These are phyloP conservation scores for Clohesyomyces aquaticus DNA, from an alignment of 495 filamentous ascomycete genomes.

Conservation along the genomic window DNA sequence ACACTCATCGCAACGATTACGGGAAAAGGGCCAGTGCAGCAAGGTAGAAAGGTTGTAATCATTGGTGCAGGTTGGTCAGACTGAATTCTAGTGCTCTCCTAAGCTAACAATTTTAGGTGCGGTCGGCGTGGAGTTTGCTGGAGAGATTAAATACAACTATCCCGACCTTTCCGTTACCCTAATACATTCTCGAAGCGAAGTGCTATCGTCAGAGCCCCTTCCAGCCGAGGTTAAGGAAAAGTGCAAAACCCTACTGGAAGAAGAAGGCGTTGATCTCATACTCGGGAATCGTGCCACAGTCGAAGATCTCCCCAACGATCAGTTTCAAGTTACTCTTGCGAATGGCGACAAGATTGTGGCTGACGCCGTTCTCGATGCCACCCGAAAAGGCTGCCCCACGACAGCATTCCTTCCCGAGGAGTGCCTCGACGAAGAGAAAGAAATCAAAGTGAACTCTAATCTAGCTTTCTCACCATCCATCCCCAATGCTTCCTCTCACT, in stretches of 20 bases:
- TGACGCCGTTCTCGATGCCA: constrained; percentile 63
- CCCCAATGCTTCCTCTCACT: constrained; percentile 60
- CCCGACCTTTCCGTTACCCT: constrained; percentile 64
- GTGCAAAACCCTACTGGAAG: constrained; percentile 54
- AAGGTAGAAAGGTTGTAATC: constrained; percentile 57
- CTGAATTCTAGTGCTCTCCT: not conserved
- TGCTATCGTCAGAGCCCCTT: constrained; percentile 69
- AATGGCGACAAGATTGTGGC: constrained; percentile 58
- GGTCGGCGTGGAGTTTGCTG: constrained; percentile 73
- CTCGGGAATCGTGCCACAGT: constrained; percentile 54
- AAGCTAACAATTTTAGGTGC: constrained; percentile 47
- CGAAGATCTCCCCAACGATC: constrained; percentile 44
- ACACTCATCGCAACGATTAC: constrained; percentile 48
- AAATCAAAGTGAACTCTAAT: constrained; percentile 57
- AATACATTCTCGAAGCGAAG: constrained; percentile 65
- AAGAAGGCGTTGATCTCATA: constrained; percentile 61
- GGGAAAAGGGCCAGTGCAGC: constrained; percentile 44
- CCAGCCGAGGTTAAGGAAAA: constrained; percentile 66
- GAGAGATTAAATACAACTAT: constrained; percentile 64
- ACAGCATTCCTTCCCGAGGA: constrained; percentile 57
- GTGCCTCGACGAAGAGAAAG: constrained; percentile 58
- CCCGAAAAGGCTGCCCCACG: constrained; percentile 59
- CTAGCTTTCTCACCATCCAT: constrained; percentile 52
- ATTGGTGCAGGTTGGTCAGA: constrained; percentile 55
- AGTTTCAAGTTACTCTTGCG: constrained; percentile 56